A percentile compares a stretch with the other conserved stretches of the same genome.
phyloP scores from a whole-genome alignment of 805 yeast species.

The Schwanniomyces pseudopolymorphus region DNA sequence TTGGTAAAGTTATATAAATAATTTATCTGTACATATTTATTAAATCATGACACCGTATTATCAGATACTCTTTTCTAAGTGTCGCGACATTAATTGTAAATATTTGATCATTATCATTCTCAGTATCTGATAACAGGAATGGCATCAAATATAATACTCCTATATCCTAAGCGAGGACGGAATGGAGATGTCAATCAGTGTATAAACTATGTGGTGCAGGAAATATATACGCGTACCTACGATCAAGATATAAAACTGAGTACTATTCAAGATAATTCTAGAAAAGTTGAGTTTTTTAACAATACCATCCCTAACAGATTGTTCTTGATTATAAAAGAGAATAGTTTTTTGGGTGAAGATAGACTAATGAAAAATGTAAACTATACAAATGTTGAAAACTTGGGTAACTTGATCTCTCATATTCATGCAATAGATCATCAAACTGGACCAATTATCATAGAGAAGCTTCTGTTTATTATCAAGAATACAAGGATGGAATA shows the following conservation, averaged over 20 bases:
- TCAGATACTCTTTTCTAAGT: background rate
- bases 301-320: conserved; percentile 9
- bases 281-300: conserved; percentile 5
- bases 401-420: conserved; percentile 5
- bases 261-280: background rate
- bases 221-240: background rate
- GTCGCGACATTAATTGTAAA: background rate
- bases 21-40: background rate
- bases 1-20: conserved; percentile 13
- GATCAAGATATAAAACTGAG: background rate
- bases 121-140: no score
- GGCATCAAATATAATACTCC: background rate
- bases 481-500: conserved; percentile 6
- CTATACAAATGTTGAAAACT: conserved; percentile 8
- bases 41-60: background rate
- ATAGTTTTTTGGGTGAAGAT: background rate
- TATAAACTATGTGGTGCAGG: background rate
- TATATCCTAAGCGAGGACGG: conserved; percentile 1
- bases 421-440: background rate
- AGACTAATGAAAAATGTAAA: conserved; percentile 5
- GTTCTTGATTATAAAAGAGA: conserved; percentile 1
- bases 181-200: background rate
- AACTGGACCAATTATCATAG: conserved; percentile 6
- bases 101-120: no score
- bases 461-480: conserved; percentile 8